Evolutionary conservation across 148 eudicot species (phyloP).

Genomic region (Amaranthus cruentus): DNA sequence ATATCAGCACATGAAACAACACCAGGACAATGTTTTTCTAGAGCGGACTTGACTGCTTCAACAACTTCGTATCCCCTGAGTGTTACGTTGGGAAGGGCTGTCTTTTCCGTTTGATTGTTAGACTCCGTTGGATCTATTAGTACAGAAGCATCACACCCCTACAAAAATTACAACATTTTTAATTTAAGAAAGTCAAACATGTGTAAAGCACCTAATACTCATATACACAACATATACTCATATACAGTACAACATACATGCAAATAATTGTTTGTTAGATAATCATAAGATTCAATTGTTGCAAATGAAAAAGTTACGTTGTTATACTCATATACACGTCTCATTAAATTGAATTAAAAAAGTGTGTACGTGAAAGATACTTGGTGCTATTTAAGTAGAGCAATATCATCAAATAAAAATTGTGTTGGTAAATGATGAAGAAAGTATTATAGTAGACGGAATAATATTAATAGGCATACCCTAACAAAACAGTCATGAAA

Average conservation of each 20-base stretch:
- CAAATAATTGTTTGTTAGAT: no score
- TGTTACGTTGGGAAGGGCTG: constrained; percentile 20
- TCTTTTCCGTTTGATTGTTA: no score
- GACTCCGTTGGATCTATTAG: no score
- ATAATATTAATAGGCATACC: no score
- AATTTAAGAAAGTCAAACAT: no score
- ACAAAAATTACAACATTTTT: background rate
- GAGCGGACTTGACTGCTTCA: constrained; percentile 27
- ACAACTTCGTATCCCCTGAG: constrained; percentile 37
- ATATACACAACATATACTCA: constrained; percentile 1
- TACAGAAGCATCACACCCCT: constrained; percentile 54
- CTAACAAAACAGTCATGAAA: no score
- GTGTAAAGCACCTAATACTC: no score
- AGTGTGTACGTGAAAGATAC: constrained; percentile 6
- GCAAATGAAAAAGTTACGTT: no score
- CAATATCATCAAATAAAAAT: background rate
- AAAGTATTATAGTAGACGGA: no score
- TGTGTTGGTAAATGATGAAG: background rate
- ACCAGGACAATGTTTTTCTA: constrained; percentile 40
- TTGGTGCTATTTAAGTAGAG: background rate
- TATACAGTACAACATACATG: no score
- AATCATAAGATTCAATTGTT: no score
- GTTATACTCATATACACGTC: no score
- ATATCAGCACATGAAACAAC: constrained; percentile 45
- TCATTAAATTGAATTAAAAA: background rate